Evolutionary conservation across 2,329 filamentous ascomycete species (phyloP).

Genomic region (Cercospora brassicicola): DNA sequence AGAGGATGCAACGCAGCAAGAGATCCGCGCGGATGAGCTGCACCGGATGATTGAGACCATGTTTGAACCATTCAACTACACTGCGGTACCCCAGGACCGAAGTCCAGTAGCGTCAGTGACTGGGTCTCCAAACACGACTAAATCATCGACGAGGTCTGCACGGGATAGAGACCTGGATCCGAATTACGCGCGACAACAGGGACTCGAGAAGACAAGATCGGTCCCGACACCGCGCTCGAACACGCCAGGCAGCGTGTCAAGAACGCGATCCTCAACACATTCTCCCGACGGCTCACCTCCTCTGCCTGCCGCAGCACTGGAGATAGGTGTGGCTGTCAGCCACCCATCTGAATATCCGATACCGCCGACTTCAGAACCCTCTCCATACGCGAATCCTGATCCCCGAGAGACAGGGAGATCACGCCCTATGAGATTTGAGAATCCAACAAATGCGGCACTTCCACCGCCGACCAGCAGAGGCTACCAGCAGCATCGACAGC

Average conservation of each 20-base stretch:
- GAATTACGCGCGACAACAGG: slow-evolving; percentile 11
- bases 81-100: slow-evolving; percentile 73
- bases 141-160: slow-evolving; percentile 9
- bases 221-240: slow-evolving; percentile 39
- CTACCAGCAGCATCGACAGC: slow-evolving; percentile 44
- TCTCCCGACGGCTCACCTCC: slow-evolving; percentile 53
- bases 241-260: slow-evolving; percentile 42
- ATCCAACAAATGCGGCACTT: slow-evolving; percentile 23
- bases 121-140: slow-evolving; percentile 11
- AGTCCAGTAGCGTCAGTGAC: slow-evolving; percentile 24
- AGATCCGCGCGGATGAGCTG: slow-evolving; percentile 90
- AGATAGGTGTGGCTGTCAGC: slow-evolving; percentile 19
- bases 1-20: slow-evolving; percentile 90
- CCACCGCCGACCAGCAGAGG: slow-evolving; percentile 16
- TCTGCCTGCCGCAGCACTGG: slow-evolving; percentile 35
- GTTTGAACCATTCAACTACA: slow-evolving; percentile 96
- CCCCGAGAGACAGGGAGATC: slow-evolving; percentile 27
- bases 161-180: slow-evolving; percentile 22
- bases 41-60: slow-evolving; percentile 92
- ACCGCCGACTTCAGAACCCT: slow-evolving; percentile 22
- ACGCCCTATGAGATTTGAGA: slow-evolving; percentile 33
- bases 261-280: slow-evolving; percentile 47
- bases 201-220: slow-evolving; percentile 25
- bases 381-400: slow-evolving; percentile 7
- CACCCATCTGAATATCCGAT: slow-evolving; percentile 33